Evolutionary conservation across 257 asterid species (phyloP).

Genomic region (Penstemon davidsonii): DNA sequence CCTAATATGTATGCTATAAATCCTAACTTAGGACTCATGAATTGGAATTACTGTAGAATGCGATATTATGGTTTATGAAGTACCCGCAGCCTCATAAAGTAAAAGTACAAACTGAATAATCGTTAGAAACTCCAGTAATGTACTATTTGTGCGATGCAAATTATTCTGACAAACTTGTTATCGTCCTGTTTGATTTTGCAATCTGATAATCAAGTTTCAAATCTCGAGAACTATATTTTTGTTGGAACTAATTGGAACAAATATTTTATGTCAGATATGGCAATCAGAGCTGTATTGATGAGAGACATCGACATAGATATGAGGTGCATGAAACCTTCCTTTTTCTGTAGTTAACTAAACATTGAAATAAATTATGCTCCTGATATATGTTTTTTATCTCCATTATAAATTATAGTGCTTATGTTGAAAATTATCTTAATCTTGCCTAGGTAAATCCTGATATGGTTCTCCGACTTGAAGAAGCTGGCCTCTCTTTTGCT

Average conservation of each 20-base stretch:
- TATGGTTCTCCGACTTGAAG: constrained; percentile 63
- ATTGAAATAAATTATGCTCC: constrained; percentile 15
- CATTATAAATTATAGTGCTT: constrained; percentile 7
- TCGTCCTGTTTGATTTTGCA: not conserved
- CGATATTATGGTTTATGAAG: not conserved
- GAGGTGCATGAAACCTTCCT: constrained; percentile 58
- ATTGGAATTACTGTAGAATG: not conserved
- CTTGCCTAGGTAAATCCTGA: constrained; percentile 70
- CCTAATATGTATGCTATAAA: not conserved
- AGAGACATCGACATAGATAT: constrained; percentile 97
- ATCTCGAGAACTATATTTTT: not conserved
- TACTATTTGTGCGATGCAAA: not conserved
- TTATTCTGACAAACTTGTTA: not conserved
- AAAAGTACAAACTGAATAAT: not conserved
- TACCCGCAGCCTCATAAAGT: too few relatives aligned
- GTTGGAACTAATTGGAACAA: constrained; percentile 2
- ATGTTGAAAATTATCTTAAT: constrained; percentile 19
- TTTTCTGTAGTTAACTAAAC: constrained; percentile 14
- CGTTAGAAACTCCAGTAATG: not conserved
- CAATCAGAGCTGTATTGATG: constrained; percentile 58
- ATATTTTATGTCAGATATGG: constrained; percentile 53
- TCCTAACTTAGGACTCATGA: not conserved
- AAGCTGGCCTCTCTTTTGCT: constrained; percentile 63
- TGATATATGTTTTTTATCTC: not conserved
- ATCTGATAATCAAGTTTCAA: not conserved